Conservation (phyloP, 176 grass and related monocot genomes). For the Aegilops umbellulata region DNA sequence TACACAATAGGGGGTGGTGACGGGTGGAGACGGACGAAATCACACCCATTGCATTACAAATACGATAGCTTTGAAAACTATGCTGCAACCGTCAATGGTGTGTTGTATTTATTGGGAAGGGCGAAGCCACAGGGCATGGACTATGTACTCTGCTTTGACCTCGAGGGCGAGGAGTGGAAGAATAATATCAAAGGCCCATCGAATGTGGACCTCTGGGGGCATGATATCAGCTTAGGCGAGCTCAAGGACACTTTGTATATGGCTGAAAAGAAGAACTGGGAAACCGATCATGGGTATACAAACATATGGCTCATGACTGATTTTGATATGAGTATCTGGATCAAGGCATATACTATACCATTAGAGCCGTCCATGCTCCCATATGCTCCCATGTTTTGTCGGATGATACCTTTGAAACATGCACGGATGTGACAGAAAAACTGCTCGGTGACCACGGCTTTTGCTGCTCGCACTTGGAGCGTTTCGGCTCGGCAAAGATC, state of each 20-base stretch:
- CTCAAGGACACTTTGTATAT: neutral
- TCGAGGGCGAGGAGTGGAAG: conserved; percentile 1
- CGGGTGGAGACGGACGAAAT: neutral
- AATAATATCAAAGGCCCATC: neutral
- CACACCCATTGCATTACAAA: too few species aligned
- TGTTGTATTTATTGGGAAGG: neutral
- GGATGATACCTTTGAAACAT: neutral
- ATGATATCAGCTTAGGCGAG: neutral
- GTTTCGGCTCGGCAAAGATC: neutral
- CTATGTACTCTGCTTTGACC: neutral
- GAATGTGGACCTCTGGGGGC: neutral
- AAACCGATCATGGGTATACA: too few species aligned
- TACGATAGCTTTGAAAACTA: too few species aligned
- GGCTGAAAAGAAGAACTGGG: too few species aligned
- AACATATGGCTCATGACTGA: neutral
- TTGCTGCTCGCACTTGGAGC: neutral
- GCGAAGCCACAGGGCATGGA: neutral
- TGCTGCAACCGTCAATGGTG: neutral
- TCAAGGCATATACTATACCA: neutral
- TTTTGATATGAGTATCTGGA: neutral
- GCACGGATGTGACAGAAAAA: neutral
- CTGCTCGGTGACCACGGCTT: neutral
- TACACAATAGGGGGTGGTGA: neutral
- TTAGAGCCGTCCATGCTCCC: neutral
- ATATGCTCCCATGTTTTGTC: neutral